phyloP scores from a whole-genome alignment of 352 stramenopile species.

The Phytophthora sp. region DNA sequence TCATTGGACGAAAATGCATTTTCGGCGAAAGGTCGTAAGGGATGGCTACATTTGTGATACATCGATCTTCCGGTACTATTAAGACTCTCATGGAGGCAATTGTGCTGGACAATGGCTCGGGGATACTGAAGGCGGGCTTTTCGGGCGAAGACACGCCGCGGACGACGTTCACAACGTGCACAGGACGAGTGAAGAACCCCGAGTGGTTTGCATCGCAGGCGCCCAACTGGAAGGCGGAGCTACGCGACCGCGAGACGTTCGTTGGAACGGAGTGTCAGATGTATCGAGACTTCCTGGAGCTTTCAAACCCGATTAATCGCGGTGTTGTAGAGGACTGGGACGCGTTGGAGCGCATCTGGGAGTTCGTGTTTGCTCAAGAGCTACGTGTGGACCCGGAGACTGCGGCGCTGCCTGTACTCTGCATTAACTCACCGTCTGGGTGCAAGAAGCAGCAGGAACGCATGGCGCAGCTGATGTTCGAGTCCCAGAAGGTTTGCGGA shows the following conservation, averaged over 20 bases:
- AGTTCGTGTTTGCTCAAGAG: conserved; percentile 85
- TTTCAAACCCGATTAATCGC: conserved; percentile 76
- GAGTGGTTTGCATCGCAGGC: conserved; percentile 79
- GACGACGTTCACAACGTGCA: conserved; percentile 70
- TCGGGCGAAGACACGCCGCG: conserved; percentile 85
- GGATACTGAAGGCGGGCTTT: conserved; percentile 83
- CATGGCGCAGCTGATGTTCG: conserved; percentile 89
- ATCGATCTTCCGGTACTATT: conserved; percentile 15
- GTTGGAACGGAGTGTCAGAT: conserved; percentile 67
- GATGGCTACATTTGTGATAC: conserved; percentile 38
- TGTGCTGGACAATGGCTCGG: conserved; percentile 89
- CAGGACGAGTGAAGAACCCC: conserved; percentile 78
- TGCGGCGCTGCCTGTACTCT: conserved; percentile 67
- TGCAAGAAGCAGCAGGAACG: conserved; percentile 76
- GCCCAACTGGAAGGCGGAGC: conserved; percentile 59
- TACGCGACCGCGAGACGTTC: conserved; percentile 80
- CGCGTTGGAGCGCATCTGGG: conserved; percentile 85
- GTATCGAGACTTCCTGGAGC: conserved; percentile 71
- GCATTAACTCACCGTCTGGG: conserved; percentile 61
- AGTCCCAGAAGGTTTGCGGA: conserved; percentile 78
- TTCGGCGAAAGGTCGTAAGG: conserved; percentile 40
- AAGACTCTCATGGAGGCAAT: conserved; percentile 62
- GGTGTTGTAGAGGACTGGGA: conserved; percentile 88
- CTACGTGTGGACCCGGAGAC: conserved; percentile 80
- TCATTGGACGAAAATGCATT: conserved; percentile 30